Conservation (phyloP, 73 alveolate species). For the Tetrahymena malaccensis region DNA sequence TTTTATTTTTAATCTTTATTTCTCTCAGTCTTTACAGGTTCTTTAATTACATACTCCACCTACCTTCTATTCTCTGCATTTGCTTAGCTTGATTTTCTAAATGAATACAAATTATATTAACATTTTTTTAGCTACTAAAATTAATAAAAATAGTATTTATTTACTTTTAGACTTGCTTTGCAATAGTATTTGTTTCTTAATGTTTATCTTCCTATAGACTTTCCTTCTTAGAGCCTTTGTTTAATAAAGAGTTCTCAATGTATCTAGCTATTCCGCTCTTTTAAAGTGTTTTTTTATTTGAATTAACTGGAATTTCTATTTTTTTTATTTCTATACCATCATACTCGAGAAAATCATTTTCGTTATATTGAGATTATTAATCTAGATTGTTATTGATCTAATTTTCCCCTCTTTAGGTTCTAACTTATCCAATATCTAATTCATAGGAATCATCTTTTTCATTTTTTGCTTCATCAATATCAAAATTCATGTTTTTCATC, state of each 20-base stretch:
- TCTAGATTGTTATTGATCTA: background rate
- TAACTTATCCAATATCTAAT: background rate
- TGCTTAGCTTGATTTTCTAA: background rate
- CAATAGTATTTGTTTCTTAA: background rate
- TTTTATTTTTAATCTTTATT: no score
- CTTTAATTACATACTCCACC: background rate
- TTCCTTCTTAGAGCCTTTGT: background rate
- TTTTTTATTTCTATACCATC: background rate
- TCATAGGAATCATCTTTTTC: background rate
- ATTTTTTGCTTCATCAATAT: background rate
- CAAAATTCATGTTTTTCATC: background rate
- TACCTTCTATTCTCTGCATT: background rate
- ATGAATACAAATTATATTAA: no score
- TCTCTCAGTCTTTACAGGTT: background rate
- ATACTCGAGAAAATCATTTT: background rate
- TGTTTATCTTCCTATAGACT: background rate
- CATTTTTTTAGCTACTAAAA: background rate
- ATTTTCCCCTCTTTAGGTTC: background rate
- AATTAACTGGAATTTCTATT: background rate
- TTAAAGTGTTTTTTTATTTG: background rate
- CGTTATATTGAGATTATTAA: background rate
- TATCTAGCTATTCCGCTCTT: background rate
- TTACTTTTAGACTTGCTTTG: background rate
- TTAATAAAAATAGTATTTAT: no score
- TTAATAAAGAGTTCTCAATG: background rate